phyloP scores from a whole-genome alignment of 2,329 filamentous ascomycete genomes.

The Alternaria novae-zelandiae region DNA sequence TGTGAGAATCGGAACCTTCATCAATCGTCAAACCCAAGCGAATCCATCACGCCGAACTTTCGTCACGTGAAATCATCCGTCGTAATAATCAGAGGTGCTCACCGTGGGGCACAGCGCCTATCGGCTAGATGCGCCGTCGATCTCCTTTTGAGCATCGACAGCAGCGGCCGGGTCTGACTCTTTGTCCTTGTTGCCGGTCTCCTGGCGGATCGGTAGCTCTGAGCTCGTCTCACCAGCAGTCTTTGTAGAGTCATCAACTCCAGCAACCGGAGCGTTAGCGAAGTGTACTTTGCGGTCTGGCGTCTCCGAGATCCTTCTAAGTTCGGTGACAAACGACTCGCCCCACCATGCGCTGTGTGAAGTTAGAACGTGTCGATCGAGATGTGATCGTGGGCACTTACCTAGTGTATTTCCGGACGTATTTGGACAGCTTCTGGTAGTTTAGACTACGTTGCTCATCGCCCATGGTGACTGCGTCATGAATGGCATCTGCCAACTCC shows the following conservation, averaged over 20 bases:
- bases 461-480: constrained; percentile 96
- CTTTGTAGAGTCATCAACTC: constrained; percentile 6
- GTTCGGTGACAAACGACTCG: constrained; percentile 85
- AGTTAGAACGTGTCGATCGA: constrained; percentile 22
- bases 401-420: constrained; percentile 96
- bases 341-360: constrained; percentile 86
- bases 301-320: constrained; percentile 65
- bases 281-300: constrained; percentile 56
- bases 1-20: constrained; percentile 2
- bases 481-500: constrained; percentile 88
- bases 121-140: neutral
- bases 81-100: constrained; percentile 1
- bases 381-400: constrained; percentile 32
- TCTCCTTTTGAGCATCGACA: constrained; percentile 10
- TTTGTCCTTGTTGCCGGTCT: constrained; percentile 17
- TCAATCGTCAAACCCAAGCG: constrained; percentile 10
- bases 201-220: neutral
- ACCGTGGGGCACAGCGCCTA: neutral
- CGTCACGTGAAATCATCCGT: constrained; percentile 18
- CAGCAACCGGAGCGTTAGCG: constrained; percentile 14
- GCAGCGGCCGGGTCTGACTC: constrained; percentile 20
- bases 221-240: neutral
- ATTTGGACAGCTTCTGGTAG: constrained; percentile 90
- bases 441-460: constrained; percentile 85
- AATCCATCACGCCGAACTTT: constrained; percentile 21